Percentiles rank a stretch among this genome's conserved stretches.
Evolutionary conservation across 75 land plant species (phyloP).

Genomic region (Selaginella tamariscina): DNA sequence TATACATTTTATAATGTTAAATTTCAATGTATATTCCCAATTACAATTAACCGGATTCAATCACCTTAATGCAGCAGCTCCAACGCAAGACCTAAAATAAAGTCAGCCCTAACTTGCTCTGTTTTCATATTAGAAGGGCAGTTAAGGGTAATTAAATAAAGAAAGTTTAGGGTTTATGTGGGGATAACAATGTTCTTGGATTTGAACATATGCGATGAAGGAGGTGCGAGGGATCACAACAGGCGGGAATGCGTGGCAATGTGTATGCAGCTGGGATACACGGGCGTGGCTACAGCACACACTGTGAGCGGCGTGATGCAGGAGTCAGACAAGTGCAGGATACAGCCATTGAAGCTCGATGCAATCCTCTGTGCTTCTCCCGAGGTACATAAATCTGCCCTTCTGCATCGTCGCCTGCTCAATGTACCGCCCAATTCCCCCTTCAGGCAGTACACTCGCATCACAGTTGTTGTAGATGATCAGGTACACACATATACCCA

Average conservation of each 20-base stretch:
- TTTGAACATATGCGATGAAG: constrained; percentile 17
- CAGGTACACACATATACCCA: no score
- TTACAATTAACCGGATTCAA: no score
- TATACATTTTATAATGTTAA: no score
- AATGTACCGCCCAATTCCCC: constrained; percentile 32
- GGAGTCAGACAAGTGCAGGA: constrained; percentile 44
- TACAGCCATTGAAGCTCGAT: constrained; percentile 32
- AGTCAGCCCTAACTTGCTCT: no score
- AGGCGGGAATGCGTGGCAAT: constrained; percentile 18
- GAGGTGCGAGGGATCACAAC: not conserved
- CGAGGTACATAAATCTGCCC: constrained; percentile 37
- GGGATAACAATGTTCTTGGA: constrained; percentile 18
- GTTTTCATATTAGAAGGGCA: no score
- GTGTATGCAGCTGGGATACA: constrained; percentile 69
- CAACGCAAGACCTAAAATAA: no score
- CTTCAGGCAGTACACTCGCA: constrained; percentile 61
- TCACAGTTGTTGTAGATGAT: constrained; percentile 43
- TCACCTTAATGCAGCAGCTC: no score
- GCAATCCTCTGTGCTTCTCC: constrained; percentile 36
- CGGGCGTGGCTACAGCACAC: constrained; percentile 52
- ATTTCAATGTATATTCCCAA: no score
- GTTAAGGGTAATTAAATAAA: no score
- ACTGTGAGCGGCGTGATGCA: constrained; percentile 41
- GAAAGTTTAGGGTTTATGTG: no score
- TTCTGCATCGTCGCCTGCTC: constrained; percentile 51